Evolutionary conservation across 2,329 filamentous ascomycete genomes (phyloP), one percentile per base, ranked within the genome.

Genomic region (Calonectria montana): DNA sequence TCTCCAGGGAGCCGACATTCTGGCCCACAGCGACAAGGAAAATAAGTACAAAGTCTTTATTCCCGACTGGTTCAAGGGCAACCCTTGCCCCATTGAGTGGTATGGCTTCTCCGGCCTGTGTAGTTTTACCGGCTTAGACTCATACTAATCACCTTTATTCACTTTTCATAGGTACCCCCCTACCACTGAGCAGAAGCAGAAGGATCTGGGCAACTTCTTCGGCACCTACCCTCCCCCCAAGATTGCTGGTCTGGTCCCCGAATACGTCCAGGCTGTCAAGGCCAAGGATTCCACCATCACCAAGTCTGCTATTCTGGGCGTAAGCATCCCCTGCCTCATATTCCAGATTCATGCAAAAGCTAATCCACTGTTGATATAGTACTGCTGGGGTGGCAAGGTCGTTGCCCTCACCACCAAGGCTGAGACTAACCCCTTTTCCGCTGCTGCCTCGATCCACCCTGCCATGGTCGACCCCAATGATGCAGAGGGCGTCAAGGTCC

Each of bases 51-150:
- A 91, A 77, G 94, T 98, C 76, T 95, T 96, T 84, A 96, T 98
- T 74, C 96, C 96, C 31, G 96, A 98, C 85, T 96, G 94, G 88
- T 97, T 98, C 86, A 89, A 94, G 72, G 95, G 94, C 81, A 88
- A 90, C 75, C 93, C 94, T 2, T 85, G 84, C 78, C 83, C 86
- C 62, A 87, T 91, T 81, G 86, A 86, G 79, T 83, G 88, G 89
- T 83, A 75, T 77, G 78, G 27, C 16, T 25, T 39, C 35, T 15
- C 39, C 7, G 21, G 21, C 31, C 23, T 3, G 3, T 37, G 31
- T 18, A 8, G n/a, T 21, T 35, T 37, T 16, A 8, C 21, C 4
- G 37, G 66, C 27, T 12, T 39, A 3, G 9, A 4, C 27, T 12
- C 2, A 39, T 59, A 1, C 53, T 57, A 18, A 37, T 23, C 1